These are phyloP conservation scores for Syzygium grande DNA, from an alignment of 345 rosid species.

Conservation along the genomic window DNA sequence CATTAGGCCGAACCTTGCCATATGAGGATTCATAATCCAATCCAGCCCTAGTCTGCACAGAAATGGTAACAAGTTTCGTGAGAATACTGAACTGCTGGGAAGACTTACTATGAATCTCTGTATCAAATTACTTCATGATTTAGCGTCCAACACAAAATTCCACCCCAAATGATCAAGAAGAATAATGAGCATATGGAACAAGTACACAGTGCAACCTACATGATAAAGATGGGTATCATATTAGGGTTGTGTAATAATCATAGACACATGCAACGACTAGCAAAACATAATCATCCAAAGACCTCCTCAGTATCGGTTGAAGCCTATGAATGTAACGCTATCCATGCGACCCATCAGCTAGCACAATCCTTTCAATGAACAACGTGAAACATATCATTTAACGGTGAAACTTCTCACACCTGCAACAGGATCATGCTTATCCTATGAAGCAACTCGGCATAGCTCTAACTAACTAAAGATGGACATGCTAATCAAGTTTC, in stretches of 20 bases:
- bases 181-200: neutral
- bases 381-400: neutral
- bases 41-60: constrained; percentile 83
- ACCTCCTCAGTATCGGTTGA: neutral
- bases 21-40: constrained; percentile 93
- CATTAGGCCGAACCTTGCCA: constrained; percentile 79
- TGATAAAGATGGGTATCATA: neutral
- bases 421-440: neutral
- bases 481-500: neutral
- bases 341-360: neutral
- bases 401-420: neutral
- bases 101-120: neutral
- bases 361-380: neutral
- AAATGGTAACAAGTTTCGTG: neutral
- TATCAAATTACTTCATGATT: neutral
- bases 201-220: neutral
- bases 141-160: neutral
- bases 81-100: neutral
- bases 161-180: neutral
- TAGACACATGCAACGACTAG: neutral
- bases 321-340: neutral
- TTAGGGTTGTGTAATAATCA: neutral
- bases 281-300: neutral
- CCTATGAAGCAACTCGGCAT: neutral
- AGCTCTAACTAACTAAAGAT: neutral